Evolutionary conservation across 495 filamentous ascomycete species (phyloP).

Genomic region (Bacidia rubella): DNA sequence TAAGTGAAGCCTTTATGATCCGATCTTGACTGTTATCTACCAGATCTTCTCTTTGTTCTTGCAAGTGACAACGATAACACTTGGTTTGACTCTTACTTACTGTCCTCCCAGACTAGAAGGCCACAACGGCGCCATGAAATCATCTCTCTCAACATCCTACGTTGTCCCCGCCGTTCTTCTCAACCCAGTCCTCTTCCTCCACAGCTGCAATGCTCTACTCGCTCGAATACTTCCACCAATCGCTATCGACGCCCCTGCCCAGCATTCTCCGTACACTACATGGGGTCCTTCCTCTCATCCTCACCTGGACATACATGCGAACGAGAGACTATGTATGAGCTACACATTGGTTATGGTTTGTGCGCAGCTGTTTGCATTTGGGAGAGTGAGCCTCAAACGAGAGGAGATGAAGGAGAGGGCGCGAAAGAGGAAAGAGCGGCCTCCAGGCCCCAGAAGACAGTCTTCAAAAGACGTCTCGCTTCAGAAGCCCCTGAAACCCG

Average conservation of each 20-base stretch:
- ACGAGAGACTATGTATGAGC: slow-evolving; percentile 25
- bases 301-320: slow-evolving; percentile 26
- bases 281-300: slow-evolving; percentile 21
- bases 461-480: neutral
- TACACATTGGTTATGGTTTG: slow-evolving; percentile 23
- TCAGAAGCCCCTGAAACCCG: neutral
- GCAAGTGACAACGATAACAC: no score
- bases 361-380: slow-evolving; percentile 18
- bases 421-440: slow-evolving; percentile 7
- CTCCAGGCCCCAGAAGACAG: neutral
- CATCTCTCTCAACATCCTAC: slow-evolving; percentile 23
- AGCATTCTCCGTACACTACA: slow-evolving; percentile 19
- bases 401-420: slow-evolving; percentile 13
- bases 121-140: slow-evolving; percentile 11
- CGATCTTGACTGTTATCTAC: no score
- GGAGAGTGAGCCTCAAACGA: slow-evolving; percentile 11
- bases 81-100: no score
- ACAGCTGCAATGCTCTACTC: slow-evolving; percentile 28
- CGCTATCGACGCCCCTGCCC: slow-evolving; percentile 15
- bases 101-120: neutral
- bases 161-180: slow-evolving; percentile 29
- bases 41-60: no score
- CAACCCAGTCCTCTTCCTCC: slow-evolving; percentile 30
- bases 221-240: slow-evolving; percentile 22
- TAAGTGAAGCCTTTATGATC: no score